Evolutionary conservation across 2,329 filamentous ascomycete species (phyloP), one percentile per base, ranked within the genome.

Genomic region (Penicillium sp.): DNA sequence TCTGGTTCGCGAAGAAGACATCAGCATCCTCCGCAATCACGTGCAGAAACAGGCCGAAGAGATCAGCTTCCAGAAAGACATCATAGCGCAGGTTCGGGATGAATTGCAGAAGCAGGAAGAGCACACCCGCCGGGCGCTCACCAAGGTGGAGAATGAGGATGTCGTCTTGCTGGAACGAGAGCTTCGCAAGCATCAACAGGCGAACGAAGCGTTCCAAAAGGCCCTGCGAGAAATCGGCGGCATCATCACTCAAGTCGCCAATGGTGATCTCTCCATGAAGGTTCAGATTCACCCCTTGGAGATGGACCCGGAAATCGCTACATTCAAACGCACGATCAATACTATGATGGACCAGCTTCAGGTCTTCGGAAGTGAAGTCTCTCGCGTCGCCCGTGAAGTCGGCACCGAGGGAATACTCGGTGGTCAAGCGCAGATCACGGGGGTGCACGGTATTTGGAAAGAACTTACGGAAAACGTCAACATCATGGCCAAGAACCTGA

Each of bases 301-400:
- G 74, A 93, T 96, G 85, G 91, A 97, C 76, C 90, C 90, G 27
- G 91, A 97, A 77, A 97, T 97, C 64, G 93, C 90, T 27, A 90
- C 89, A 8, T 97, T 97, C 77, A 97, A 97, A 74, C 85, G 89
- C 62, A 96, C 91, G 53, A 97, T 97, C 74, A 97, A 97, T 69
- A 94, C 88, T 58, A 97, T 97, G 91, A 95, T 97, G 82, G 91
- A 97, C 66, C 91, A 96, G 70, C 79, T 97, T 50, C 90, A 96
- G 67, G 88, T 94, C 51, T 97, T 97, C 70, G 91, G 91, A 56
- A 94, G 88, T 69, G 90, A 97, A 73, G 91, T 97, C 63, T 96
- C 91, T 32, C 86, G 89, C 58, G 84, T 97, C 58, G 91, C 91
- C 45, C 87, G 89, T 68, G 91, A 97, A 71, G 91, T 97, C 75